A percentile compares a stretch with the other conserved stretches of the same genome.
phyloP scores from a whole-genome alignment of 306 rosid species.

The Dryas octopetala region DNA sequence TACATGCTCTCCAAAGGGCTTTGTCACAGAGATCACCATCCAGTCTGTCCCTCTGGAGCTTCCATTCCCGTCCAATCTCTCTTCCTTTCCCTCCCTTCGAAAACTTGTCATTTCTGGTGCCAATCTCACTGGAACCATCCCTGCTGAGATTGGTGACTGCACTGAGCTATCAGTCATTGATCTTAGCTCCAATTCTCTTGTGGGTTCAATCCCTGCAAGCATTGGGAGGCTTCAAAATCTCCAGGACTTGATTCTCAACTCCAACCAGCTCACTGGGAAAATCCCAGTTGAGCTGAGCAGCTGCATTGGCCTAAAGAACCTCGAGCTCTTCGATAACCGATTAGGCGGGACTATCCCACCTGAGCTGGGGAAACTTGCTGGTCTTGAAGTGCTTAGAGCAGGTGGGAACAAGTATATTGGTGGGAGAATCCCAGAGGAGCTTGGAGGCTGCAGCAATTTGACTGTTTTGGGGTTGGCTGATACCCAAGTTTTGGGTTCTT shows the following conservation, averaged over 20 bases:
- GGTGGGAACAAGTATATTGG: constrained; percentile 78
- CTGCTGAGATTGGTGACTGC: constrained; percentile 56
- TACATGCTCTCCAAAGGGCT: constrained; percentile 59
- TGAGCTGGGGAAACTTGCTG: constrained; percentile 51
- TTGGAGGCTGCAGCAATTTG: constrained; percentile 73
- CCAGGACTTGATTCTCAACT: constrained; percentile 57
- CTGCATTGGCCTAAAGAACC: constrained; percentile 46
- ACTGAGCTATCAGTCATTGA: constrained; percentile 49
- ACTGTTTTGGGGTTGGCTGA: constrained; percentile 79
- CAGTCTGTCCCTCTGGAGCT: constrained; percentile 64
- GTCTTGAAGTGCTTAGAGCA: constrained; percentile 64
- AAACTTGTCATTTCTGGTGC: constrained; percentile 72
- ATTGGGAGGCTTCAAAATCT: constrained; percentile 57
- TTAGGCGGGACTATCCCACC: constrained; percentile 51
- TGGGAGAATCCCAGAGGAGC: constrained; percentile 73
- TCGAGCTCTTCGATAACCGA: constrained; percentile 63
- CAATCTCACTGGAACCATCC: constrained; percentile 72
- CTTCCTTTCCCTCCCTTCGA: constrained; percentile 53
- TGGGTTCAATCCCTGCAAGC: constrained; percentile 63
- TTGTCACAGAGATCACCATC: constrained; percentile 66
- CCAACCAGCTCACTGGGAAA: constrained; percentile 71
- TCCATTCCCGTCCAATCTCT: constrained; percentile 62
- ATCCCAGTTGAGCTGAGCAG: constrained; percentile 62
- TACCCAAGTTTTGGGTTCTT: constrained; percentile 64
- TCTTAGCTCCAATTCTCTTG: constrained; percentile 66